These are phyloP conservation scores for Malassezia caprae DNA, from an alignment of 1,284 basidiomycete genomes.

Conservation along the genomic window DNA sequence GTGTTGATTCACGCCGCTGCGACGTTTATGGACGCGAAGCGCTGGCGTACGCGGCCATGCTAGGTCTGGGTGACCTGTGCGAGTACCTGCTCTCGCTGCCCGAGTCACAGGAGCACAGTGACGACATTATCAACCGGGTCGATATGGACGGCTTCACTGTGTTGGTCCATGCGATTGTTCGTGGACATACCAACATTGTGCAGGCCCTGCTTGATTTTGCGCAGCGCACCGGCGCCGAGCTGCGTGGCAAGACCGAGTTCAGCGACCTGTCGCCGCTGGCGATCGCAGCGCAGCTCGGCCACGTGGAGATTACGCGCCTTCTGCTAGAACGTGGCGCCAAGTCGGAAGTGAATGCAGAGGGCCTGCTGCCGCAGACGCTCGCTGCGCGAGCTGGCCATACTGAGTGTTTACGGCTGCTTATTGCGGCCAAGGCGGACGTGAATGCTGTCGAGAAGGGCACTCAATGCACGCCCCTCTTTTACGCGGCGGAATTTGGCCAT, in stretches of 20 bases:
- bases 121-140: constrained; percentile 36
- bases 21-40: constrained; percentile 88
- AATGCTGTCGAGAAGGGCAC: constrained; percentile 81
- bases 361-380: constrained; percentile 92
- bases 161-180: constrained; percentile 79
- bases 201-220: constrained; percentile 35
- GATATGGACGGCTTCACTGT: constrained; percentile 76
- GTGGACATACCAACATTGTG: constrained; percentile 69
- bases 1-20: constrained; percentile 59
- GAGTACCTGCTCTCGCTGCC: constrained; percentile 65
- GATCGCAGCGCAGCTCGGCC: constrained; percentile 79
- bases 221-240: constrained; percentile 14
- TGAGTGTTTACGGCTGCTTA: constrained; percentile 69
- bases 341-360: constrained; percentile 78
- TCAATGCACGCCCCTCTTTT: constrained; percentile 94
- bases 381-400: constrained; percentile 90
- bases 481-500: constrained; percentile 83
- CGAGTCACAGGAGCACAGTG: constrained; percentile 41
- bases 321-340: constrained; percentile 68
- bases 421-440: constrained; percentile 50
- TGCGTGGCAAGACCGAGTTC: constrained; percentile 22
- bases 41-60: constrained; percentile 91
- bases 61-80: constrained; percentile 71
- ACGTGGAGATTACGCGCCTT: constrained; percentile 69
- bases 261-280: constrained; percentile 76